phyloP scores from a whole-genome alignment of 371 early-diverging fungal genomes.

The Coemansia sp. region DNA sequence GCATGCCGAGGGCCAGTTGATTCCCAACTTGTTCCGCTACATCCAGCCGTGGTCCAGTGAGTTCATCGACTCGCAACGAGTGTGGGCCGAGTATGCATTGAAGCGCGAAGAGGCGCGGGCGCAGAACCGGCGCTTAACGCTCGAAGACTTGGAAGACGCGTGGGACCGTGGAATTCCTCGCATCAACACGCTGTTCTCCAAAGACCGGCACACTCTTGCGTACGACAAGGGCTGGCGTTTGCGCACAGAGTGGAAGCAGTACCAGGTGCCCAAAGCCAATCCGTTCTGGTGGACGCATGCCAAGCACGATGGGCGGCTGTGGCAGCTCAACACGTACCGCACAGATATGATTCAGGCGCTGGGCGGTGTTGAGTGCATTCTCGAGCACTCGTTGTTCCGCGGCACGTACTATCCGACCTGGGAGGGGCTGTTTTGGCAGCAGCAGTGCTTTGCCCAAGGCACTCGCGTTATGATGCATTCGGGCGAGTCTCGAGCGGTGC shows the following conservation, averaged over 20 bases:
- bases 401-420: conserved; percentile 96
- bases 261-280: conserved; percentile 91
- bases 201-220: conserved; percentile 96
- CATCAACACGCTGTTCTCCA: conserved; percentile 93
- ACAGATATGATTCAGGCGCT: conserved; percentile 98
- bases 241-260: conserved; percentile 96
- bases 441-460: conserved; percentile 54
- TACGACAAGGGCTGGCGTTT: conserved; percentile 99
- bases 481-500: conserved; percentile 37
- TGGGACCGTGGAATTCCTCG: conserved; percentile 99
- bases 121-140: conserved; percentile 90
- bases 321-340: conserved; percentile 95
- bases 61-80: conserved; percentile 97
- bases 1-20: conserved; percentile 94
- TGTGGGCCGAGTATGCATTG: conserved; percentile 98
- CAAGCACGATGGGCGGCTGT: conserved; percentile 96
- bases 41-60: conserved; percentile 98
- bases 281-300: conserved; percentile 93
- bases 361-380: conserved; percentile 97
- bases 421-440: conserved; percentile 99
- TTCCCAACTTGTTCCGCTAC: conserved; percentile 97
- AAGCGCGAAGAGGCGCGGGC: conserved; percentile 96
- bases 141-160: conserved; percentile 96
- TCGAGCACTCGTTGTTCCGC: conserved; percentile 98
- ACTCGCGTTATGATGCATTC: conserved; percentile 49